Evolutionary conservation across 1,284 basidiomycete species (phyloP), one percentile per base, ranked within the genome.

Genomic region (Ustilago curta): DNA sequence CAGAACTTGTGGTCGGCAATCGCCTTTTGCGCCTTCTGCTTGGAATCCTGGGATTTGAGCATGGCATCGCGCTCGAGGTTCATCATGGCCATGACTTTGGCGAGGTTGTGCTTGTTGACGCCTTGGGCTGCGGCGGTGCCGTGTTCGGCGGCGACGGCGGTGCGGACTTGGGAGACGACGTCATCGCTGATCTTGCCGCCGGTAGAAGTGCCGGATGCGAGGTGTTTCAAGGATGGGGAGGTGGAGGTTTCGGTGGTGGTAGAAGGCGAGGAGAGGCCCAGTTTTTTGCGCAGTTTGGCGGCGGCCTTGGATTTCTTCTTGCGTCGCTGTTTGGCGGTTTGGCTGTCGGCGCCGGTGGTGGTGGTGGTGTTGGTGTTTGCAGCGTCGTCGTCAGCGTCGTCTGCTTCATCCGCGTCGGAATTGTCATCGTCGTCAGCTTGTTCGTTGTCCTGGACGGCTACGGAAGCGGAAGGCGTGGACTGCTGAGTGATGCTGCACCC

Each of bases 1-100:
- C 83, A 84, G 42, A 84, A 84, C 65, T 84, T 83, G 68, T 84
- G 81, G 45, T 84, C 82, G 0, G 73, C 76, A 7, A 82, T 72
- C 27, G 62, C 51, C 48, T 82, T 82, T 8, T 67, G 51, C 21
- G 61, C 56, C 55, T 79, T 80, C 29, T 66, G 61, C 47, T 79
- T 79, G n/a, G 57, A 52, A 16, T 80, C 78, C 40, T 82, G 80
- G 35, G 69, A 70, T 31, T 76, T 73, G 32, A 81, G 58, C 56
- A 77, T 65, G 5, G 73, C 67, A n/a, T 79, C 70, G 16, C 71
- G 56, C 42, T 82, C 80, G 18, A 79, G 49, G 45, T 79, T 80
- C 70, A 82, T 70, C 57, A 76, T 69, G 40, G 67, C 64, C 69
- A 82, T 74, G 7, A 82, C 66, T 47, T 81, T 77, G 52, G 73